Evolutionary conservation across 2,329 filamentous ascomycete genomes (phyloP), one percentile per base, ranked within the genome.

Genomic region (Pseudocercospora vitis): DNA sequence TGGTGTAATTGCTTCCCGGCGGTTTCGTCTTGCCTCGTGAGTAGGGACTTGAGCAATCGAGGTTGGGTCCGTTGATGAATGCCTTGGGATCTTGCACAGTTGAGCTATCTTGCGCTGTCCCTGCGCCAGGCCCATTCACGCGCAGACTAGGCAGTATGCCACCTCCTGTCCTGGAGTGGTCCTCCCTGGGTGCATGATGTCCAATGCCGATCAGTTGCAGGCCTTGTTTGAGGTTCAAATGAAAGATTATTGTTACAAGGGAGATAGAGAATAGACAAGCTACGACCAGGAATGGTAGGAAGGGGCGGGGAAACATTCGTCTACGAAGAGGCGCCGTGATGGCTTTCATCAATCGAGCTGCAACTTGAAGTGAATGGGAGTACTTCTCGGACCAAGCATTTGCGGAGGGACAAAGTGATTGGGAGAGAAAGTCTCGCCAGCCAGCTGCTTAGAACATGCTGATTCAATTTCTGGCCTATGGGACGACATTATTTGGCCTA

Each of bases 1-100:
- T 78, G 2, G 79, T 79, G 62, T 82, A 84, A 33, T 75, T 75
- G 56, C 73, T 71, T 1, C 76, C 76, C 0, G 71, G 60, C 0
- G 78, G 73, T 53, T 78, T 76, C 6, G 71, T 67, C 2, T 64
- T 60, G 3, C 70, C 68, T 26, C 64, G 28, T n/a, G 65, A 57
- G 52, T 67, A 67, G 2, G 63, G 65, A 28, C 56, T 61, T 44
- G 50, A 56, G 16, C n/a, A 42, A 21, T 56, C 50, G 24, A 26
- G n/a, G n/a, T n/a, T n/a, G n/a, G n/a, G n/a, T n/a, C 12, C 18
- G 11, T 12, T 5, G 19, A 21, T n/a, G n/a, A n/a, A n/a, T n/a
- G n/a, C 2, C 21, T 2, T 42, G 6, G 37, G 24, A 42, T 7
- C 24, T 21, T 42, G 21, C 24, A 3, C 40, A 50, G 14, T 67